Percentiles rank a stretch among this genome's conserved stretches.
Conservation (phyloP, 2,329 filamentous ascomycete genomes). For the Mariannaea elegans region DNA sequence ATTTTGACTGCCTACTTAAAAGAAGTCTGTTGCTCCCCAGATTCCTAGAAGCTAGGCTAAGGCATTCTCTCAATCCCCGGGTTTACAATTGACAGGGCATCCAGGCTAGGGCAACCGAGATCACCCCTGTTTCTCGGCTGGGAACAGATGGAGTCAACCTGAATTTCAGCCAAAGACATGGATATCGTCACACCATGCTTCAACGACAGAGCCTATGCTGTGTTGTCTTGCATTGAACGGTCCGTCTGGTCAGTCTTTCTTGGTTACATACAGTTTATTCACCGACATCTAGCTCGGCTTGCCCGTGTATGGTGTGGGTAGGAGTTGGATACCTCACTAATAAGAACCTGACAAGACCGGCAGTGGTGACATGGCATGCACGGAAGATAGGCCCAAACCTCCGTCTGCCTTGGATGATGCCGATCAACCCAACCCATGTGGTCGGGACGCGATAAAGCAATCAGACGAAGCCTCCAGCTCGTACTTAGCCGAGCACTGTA, state of each 20-base stretch:
- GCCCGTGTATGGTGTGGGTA: too few species aligned
- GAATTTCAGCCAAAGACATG: background rate
- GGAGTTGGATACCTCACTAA: too few species aligned
- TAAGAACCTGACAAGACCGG: too few species aligned
- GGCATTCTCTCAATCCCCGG: background rate
- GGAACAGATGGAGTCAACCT: background rate
- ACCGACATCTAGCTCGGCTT: background rate
- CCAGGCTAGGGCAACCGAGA: background rate
- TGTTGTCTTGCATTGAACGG: background rate
- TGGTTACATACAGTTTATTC: background rate
- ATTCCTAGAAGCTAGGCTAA: background rate
- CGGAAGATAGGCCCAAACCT: too few species aligned
- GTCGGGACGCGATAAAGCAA: background rate
- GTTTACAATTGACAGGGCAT: background rate
- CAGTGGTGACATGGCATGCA: too few species aligned
- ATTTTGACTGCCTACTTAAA: background rate
- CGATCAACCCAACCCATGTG: too few species aligned
- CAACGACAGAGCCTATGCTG: background rate
- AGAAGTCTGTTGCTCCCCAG: background rate
- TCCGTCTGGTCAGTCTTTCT: background rate
- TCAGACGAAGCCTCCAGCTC: too few species aligned
- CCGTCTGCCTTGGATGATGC: too few species aligned
- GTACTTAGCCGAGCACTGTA: too few species aligned
- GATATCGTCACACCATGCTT: conserved; percentile 8
- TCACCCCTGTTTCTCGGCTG: background rate